phyloP scores from a whole-genome alignment of 192 early-diverging fungal species.

The Mortierella hygrophila region DNA sequence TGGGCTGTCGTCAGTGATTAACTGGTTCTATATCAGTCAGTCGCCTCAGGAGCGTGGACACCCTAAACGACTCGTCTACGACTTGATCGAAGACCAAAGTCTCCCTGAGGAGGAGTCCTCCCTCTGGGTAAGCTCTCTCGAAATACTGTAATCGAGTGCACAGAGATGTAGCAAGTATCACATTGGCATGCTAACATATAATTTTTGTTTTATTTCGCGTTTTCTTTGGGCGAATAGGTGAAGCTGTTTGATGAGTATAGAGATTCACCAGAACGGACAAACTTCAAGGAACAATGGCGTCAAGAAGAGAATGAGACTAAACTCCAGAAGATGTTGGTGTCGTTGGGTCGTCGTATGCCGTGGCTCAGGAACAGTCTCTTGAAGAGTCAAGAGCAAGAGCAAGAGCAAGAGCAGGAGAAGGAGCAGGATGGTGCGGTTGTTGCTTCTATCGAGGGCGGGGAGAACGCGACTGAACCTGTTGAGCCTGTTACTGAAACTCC shows the following conservation, averaged over 20 bases:
- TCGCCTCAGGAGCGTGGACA: slow-evolving; percentile 68
- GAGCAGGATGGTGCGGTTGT: background rate
- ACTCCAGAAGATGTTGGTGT: slow-evolving; percentile 77
- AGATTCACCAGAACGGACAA: slow-evolving; percentile 67
- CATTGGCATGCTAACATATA: background rate
- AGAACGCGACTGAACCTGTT: background rate
- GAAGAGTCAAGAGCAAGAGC: slow-evolving; percentile 22
- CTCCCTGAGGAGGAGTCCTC: slow-evolving; percentile 64
- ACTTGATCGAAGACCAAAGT: slow-evolving; percentile 61
- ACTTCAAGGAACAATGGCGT: slow-evolving; percentile 81
- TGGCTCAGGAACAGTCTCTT: slow-evolving; percentile 66
- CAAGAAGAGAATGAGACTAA: slow-evolving; percentile 76
- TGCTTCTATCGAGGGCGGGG: background rate
- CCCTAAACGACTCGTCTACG: slow-evolving; percentile 76
- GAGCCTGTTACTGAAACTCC: background rate
- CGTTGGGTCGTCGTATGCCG: slow-evolving; percentile 78
- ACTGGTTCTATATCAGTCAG: slow-evolving; percentile 87
- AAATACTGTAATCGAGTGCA: background rate
- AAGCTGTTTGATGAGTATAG: slow-evolving; percentile 69
- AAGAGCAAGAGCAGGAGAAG: background rate
- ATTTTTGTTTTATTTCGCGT: background rate
- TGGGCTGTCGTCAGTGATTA: slow-evolving; percentile 81
- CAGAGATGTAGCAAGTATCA: background rate
- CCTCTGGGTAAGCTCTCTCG: slow-evolving; percentile 57
- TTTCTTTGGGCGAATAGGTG: slow-evolving; percentile 51